These are phyloP conservation scores for Rhodosporidiobolus odoratus DNA, from an alignment of 768 basidiomycete genomes.

Conservation along the genomic window DNA sequence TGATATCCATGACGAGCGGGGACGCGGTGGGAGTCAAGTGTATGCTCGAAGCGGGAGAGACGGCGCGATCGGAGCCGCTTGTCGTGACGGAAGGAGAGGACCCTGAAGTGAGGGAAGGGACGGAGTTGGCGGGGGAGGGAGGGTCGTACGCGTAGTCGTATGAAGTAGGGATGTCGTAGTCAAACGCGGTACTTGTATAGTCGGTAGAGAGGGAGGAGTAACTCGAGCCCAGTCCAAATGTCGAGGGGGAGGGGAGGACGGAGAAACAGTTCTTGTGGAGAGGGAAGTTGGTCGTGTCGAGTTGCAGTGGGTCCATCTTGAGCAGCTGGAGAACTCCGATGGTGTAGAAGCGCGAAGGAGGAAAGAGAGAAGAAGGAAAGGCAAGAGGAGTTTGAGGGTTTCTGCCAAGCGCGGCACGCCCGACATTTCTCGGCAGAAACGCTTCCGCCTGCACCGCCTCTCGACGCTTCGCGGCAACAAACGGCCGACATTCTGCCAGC, in stretches of 20 bases:
- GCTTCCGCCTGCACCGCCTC: no score
- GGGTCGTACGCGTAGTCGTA: neutral
- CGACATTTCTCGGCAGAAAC: no score
- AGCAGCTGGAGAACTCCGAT: neutral
- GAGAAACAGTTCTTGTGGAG: neutral
- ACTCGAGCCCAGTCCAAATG: neutral
- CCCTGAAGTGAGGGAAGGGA: neutral
- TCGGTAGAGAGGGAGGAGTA: neutral
- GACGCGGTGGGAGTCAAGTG: conserved; percentile 15
- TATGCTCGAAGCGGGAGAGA: conserved; percentile 13
- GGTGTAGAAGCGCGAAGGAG: neutral
- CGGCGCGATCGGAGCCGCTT: conserved; percentile 3
- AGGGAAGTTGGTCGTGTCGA: conserved; percentile 1
- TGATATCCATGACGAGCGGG: no score
- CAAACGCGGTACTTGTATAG: neutral
- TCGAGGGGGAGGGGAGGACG: conserved; percentile 15
- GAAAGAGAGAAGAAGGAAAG: neutral
- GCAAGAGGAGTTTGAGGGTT: no score
- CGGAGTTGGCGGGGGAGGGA: neutral
- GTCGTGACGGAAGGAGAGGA: neutral
- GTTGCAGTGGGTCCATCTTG: conserved; percentile 11
- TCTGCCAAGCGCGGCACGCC: no score
- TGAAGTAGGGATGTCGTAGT: neutral
- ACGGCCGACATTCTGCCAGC: no score
- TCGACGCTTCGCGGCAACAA: no score